Evolutionary conservation across 2,329 filamentous ascomycete genomes (phyloP), one percentile per base, ranked within the genome.

Genomic region (Fusarium newnesense): DNA sequence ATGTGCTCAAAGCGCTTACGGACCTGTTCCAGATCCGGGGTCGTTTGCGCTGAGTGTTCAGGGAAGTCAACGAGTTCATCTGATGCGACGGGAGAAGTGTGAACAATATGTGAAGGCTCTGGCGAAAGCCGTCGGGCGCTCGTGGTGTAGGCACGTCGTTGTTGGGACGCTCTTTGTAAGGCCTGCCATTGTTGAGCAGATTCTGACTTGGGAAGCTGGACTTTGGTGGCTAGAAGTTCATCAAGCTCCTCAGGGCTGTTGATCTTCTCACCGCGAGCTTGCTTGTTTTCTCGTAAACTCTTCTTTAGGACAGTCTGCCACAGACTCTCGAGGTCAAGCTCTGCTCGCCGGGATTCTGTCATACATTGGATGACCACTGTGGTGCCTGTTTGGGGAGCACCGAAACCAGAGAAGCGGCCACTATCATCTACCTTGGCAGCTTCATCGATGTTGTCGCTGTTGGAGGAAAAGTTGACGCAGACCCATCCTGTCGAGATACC

Each of bases 401-500:
- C 94, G 78, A 98, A 98, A 0, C 96, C 96, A 39, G 94, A 91
- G 64, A 95, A 90, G 13, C 88, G 86, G 19, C 90, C 86, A 18
- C 83, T 82, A 21, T 84, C 83, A 26, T 87, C 85, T 42, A 87
- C 79, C 32, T 84, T 81, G 16, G 83, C 80, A 19, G 82, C 79
- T 69, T 89, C 86, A 13, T 80, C 78, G 21, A 80, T 77, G n/a
- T 87, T 85, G 28, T 88, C 87, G 47, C 92, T 89, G 2, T 94
- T 87, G 21, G 89, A 89, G 9, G 94, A 94, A 15, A 96, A 88
- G 79, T 97, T 97, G 69, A 98, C 93, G 82, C 96, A 99, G 26
- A 99, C 93, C 96, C 96, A 99, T 15, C 95, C 95, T 2, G 96
- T 98, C 18, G 93, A 92, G 59, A 97, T 93, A 5, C 95, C 96